Conservation (phyloP, 148 eudicot species). For the Silene conica region DNA sequence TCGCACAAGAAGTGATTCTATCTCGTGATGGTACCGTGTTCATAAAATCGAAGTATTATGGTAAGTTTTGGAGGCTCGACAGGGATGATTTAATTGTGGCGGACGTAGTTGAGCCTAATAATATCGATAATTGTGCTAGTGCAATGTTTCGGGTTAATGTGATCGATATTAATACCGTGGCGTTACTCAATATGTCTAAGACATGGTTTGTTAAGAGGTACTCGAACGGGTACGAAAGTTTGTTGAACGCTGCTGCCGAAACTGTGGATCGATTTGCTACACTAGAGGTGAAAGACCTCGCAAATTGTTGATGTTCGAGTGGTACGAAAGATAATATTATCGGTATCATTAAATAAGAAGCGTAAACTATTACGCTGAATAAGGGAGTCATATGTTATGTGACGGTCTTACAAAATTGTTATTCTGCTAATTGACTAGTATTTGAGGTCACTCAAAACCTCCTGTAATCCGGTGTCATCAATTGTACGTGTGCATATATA, state of each 20-base stretch:
- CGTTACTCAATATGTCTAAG: neutral
- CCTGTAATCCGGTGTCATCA: neutral
- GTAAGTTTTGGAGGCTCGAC: conserved; percentile 5
- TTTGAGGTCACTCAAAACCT: neutral
- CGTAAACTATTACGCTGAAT: neutral
- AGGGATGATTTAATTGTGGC: neutral
- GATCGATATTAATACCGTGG: neutral
- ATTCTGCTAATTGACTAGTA: no score
- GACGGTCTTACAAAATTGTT: neutral
- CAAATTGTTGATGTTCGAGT: neutral
- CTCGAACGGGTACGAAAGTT: neutral
- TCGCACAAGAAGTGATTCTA: neutral
- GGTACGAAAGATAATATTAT: neutral
- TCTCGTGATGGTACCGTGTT: neutral
- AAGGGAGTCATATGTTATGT: neutral
- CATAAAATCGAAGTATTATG: conserved; percentile 3
- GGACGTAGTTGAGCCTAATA: neutral
- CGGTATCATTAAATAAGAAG: no score
- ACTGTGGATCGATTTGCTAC: neutral
- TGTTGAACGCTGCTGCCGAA: neutral
- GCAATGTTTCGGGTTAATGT: neutral
- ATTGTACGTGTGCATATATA: no score
- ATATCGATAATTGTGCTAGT: neutral
- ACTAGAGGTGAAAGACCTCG: neutral
- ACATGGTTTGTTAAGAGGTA: neutral